Evolutionary conservation across 139 green algal species (phyloP).

Genomic region (Micractinium conductrix): DNA sequence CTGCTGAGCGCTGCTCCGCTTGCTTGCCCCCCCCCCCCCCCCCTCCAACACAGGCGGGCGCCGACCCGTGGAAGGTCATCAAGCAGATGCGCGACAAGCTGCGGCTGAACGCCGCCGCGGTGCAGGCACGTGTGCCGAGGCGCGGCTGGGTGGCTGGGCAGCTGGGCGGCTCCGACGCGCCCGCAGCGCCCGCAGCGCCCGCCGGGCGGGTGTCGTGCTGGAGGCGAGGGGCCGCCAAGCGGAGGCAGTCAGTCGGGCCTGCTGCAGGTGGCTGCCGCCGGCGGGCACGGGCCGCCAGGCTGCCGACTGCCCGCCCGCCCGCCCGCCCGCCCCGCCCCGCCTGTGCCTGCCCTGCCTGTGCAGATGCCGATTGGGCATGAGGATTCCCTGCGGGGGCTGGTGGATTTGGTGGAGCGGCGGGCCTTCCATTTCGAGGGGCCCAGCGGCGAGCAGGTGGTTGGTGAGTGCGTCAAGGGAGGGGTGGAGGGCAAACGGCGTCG

Average conservation of each 20-base stretch:
- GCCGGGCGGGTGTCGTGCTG: too few species aligned
- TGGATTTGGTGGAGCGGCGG: conserved; percentile 81
- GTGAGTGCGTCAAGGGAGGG: neutral
- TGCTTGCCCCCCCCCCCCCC: neutral
- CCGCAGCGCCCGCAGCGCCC: too few species aligned
- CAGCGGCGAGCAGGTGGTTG: conserved; percentile 70
- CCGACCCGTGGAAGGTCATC: conserved; percentile 91
- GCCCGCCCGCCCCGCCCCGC: too few species aligned
- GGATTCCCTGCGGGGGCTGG: conserved; percentile 85
- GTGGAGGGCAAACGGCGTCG: neutral
- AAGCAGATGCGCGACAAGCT: conserved; percentile 85
- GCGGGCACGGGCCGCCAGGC: too few species aligned
- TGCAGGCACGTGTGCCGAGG: too few species aligned
- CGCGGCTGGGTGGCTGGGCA: too few species aligned
- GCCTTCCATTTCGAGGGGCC: conserved; percentile 73
- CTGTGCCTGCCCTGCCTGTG: too few species aligned
- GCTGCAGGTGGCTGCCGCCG: too few species aligned
- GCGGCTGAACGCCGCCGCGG: conserved; percentile 84
- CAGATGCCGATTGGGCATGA: conserved; percentile 96
- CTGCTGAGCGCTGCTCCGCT: neutral
- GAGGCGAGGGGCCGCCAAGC: too few species aligned
- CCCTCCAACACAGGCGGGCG: conserved; percentile 41
- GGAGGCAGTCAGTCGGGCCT: too few species aligned
- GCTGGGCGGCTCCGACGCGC: too few species aligned
- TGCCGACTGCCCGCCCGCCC: too few species aligned